Evolutionary conservation across 495 filamentous ascomycete genomes (phyloP).

Genomic region (Podospora comata): DNA sequence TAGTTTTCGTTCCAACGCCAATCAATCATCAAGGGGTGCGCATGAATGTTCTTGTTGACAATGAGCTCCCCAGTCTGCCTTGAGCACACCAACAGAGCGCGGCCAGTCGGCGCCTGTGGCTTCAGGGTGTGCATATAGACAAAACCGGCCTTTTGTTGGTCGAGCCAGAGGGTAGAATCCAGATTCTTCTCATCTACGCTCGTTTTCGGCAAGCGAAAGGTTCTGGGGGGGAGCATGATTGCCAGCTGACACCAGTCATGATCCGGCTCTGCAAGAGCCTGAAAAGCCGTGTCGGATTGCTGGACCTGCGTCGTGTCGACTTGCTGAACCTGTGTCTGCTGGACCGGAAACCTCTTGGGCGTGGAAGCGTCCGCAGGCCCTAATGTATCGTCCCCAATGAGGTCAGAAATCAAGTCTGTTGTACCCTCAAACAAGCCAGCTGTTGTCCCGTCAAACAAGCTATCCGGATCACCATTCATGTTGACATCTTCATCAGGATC

Average conservation of each 20-base stretch:
- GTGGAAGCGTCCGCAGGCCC: too few relatives aligned
- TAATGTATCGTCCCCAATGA: too few relatives aligned
- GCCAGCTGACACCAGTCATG: neutral
- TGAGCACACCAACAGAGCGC: neutral
- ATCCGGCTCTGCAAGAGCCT: neutral
- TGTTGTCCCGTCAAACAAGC: too few relatives aligned
- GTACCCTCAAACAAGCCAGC: too few relatives aligned
- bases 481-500: too few relatives aligned
- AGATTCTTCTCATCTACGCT: neutral
- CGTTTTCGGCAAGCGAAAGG: neutral
- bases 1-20: neutral
- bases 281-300: too few relatives aligned
- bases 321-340: too few relatives aligned
- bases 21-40: neutral
- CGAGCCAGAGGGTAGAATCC: neutral
- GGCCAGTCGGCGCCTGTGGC: neutral
- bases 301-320: too few relatives aligned
- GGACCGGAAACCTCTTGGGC: too few relatives aligned
- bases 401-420: too few relatives aligned
- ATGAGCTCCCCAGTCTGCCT: neutral
- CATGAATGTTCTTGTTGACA: neutral
- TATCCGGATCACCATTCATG: too few relatives aligned
- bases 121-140: neutral
- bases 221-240: neutral
- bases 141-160: neutral